These are phyloP conservation scores for Rhizopogon roseolus DNA, from an alignment of 768 basidiomycete genomes.

Conservation along the genomic window DNA sequence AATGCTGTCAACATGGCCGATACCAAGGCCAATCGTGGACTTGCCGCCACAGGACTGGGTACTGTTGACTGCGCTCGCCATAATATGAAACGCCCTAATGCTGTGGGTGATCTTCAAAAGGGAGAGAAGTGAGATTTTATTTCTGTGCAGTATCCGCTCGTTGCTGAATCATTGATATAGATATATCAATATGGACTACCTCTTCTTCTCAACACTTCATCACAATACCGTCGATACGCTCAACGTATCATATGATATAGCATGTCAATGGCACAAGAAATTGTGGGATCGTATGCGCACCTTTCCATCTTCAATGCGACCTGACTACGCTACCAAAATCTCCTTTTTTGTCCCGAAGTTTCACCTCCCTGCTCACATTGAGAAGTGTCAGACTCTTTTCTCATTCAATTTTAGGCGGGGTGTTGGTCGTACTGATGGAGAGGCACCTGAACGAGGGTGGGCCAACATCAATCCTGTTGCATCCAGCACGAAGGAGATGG, in stretches of 20 bases:
- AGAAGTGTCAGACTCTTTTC: constrained; percentile 20
- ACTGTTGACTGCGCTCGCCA: constrained; percentile 7
- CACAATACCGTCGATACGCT: not conserved
- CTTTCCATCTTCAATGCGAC: too few species aligned
- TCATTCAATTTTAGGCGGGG: constrained; percentile 23
- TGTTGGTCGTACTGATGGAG: constrained; percentile 28
- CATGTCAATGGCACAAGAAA: constrained; percentile 12
- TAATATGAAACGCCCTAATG: constrained; percentile 2
- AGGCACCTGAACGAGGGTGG: constrained; percentile 33
- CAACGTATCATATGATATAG: constrained; percentile 17
- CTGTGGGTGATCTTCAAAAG: not conserved
- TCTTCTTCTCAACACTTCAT: constrained; percentile 15
- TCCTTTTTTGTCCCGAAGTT: constrained; percentile 27
- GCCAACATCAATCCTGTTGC: constrained; percentile 23
- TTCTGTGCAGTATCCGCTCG: not conserved
- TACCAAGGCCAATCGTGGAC: not conserved
- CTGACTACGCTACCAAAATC: too few species aligned
- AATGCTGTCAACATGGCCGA: constrained; percentile 1
- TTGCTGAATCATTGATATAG: too few species aligned
- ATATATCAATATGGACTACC: constrained; percentile 29
- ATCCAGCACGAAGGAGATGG: constrained; percentile 31
- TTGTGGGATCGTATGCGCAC: too few species aligned
- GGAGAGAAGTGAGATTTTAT: not conserved
- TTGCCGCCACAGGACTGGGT: constrained; percentile 8
- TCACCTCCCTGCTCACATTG: constrained; percentile 30